Evolutionary conservation across 805 yeast species (phyloP).

Genomic region (Teunomyces stri): DNA sequence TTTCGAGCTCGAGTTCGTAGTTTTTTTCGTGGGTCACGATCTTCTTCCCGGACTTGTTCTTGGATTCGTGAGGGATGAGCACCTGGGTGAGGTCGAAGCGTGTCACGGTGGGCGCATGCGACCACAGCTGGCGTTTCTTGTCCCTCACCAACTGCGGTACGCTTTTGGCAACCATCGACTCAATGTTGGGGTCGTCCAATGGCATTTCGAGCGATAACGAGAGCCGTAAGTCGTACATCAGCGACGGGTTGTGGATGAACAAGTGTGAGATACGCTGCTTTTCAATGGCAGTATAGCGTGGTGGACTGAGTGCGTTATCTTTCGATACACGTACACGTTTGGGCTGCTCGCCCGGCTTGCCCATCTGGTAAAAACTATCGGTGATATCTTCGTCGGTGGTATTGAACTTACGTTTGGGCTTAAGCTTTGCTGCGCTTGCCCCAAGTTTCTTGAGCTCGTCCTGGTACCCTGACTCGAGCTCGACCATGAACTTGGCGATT

Average conservation of each 20-base stretch:
- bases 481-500: conserved; percentile 51
- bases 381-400: conserved; percentile 59
- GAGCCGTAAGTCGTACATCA: conserved; percentile 72
- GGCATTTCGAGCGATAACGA: conserved; percentile 80
- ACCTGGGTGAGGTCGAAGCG: conserved; percentile 72
- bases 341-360: conserved; percentile 64
- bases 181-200: conserved; percentile 54
- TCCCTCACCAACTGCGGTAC: conserved; percentile 58
- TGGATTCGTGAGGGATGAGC: conserved; percentile 30
- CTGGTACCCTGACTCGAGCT: conserved; percentile 50
- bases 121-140: conserved; percentile 70
- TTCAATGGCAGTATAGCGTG: conserved; percentile 67
- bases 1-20: conserved; percentile 41
- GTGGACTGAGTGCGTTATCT: conserved; percentile 58
- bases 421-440: conserved; percentile 11
- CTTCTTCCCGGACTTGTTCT: conserved; percentile 37
- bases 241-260: conserved; percentile 70
- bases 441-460: conserved; percentile 29
- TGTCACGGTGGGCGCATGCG: conserved; percentile 72
- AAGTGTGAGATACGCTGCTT: conserved; percentile 75
- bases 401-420: conserved; percentile 52
- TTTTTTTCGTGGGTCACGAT: conserved; percentile 34
- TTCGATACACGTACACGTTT: conserved; percentile 62
- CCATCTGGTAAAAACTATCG: conserved; percentile 62
- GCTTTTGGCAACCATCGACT: conserved; percentile 47